These are phyloP conservation scores for Aphanomyces invadans DNA, from an alignment of 352 stramenopile species.

Conservation along the genomic window DNA sequence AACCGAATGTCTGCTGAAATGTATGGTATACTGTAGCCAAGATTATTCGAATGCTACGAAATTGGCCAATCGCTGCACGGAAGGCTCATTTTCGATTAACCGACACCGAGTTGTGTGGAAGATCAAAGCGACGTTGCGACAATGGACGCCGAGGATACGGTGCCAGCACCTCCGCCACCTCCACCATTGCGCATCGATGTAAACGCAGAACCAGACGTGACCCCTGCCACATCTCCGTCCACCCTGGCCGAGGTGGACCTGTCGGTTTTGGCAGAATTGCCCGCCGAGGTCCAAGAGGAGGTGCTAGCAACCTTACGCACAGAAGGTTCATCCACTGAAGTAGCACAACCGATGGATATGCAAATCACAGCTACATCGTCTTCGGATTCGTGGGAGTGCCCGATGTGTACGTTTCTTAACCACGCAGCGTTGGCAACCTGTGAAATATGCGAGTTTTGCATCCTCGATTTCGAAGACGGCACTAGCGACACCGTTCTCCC, in stretches of 20 bases:
- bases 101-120: neutral
- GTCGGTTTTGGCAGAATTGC: slow-evolving; percentile 44
- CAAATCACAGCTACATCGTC: neutral
- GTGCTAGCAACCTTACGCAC: slow-evolving; percentile 29
- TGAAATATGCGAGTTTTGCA: slow-evolving; percentile 56
- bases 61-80: neutral
- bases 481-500: slow-evolving; percentile 1
- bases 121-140: neutral
- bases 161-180: neutral
- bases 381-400: slow-evolving; percentile 41
- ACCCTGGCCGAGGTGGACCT: slow-evolving; percentile 32
- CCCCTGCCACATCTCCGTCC: neutral
- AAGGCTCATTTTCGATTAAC: neutral
- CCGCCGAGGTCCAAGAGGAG: slow-evolving; percentile 48
- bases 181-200: neutral
- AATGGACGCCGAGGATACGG: neutral
- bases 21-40: neutral
- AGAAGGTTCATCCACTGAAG: neutral
- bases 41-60: neutral
- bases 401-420: slow-evolving; percentile 76
- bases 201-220: neutral
- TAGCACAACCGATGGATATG: neutral
- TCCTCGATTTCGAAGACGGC: slow-evolving; percentile 26
- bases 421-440: slow-evolving; percentile 44
- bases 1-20: neutral